Conservation (phyloP, 805 yeast genomes). For the Myxozyma melibiosi region DNA sequence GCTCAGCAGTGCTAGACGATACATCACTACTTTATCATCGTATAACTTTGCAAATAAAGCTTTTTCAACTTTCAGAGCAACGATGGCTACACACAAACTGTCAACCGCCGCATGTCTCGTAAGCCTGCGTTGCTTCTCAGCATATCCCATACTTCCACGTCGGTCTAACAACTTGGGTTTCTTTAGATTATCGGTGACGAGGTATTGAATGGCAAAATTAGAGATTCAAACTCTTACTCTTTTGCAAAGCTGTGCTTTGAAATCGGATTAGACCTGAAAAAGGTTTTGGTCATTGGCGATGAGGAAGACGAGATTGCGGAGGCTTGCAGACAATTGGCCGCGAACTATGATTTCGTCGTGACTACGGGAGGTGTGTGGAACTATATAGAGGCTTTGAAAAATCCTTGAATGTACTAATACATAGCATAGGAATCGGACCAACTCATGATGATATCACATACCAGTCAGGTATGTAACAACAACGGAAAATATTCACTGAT, state of each 20-base stretch:
- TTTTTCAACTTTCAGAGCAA: neutral
- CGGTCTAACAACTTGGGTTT: neutral
- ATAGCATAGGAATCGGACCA: constrained; percentile 63
- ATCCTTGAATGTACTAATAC: constrained; percentile 31
- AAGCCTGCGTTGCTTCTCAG: neutral
- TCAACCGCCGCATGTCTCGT: constrained; percentile 46
- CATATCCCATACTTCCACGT: neutral
- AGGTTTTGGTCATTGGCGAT: constrained; percentile 76
- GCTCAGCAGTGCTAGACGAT: too few relatives aligned
- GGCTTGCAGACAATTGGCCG: constrained; percentile 52
- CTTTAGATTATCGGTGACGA: constrained; percentile 76
- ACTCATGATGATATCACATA: constrained; percentile 92
- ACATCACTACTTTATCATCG: too few relatives aligned
- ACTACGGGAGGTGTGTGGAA: constrained; percentile 58
- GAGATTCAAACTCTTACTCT: constrained; percentile 72
- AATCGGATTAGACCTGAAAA: constrained; percentile 65
- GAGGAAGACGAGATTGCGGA: constrained; percentile 64
- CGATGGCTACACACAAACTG: constrained; percentile 36
- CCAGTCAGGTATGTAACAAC: constrained; percentile 48
- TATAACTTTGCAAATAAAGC: too few relatives aligned
- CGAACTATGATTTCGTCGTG: constrained; percentile 64
- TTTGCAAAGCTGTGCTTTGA: constrained; percentile 73
- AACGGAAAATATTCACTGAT: too few relatives aligned
- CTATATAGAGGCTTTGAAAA: neutral
- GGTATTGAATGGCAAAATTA: constrained; percentile 80